Evolutionary conservation across 1,284 basidiomycete genomes (phyloP), one percentile per base, ranked within the genome.

Genomic region (Sphagnurus paluster): DNA sequence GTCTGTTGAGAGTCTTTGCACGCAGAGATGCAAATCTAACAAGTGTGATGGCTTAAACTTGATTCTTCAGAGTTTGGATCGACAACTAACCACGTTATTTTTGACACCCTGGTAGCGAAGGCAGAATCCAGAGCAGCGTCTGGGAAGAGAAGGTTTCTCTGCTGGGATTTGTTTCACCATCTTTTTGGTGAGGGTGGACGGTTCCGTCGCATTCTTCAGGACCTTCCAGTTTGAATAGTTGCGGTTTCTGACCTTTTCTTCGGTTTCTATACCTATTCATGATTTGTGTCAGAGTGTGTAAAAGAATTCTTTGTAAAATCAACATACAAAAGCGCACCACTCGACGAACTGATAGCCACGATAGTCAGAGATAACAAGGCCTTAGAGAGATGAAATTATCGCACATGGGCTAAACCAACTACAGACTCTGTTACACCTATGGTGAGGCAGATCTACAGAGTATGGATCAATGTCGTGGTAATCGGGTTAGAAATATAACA

Each of bases 11-110:
- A 17, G 20, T 46, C 44, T 17, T 46, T 46, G 19, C 44, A 46
- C 16, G 44, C 44, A 13, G 44, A 46, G 3, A 46, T 13, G 11
- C 44, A 40, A 3, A 46, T 17, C 44, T 46, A n/a, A n/a, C n/a
- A n/a, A n/a, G n/a, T n/a, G n/a, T n/a, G n/a, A n/a, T n/a, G n/a
- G n/a, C n/a, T n/a, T n/a, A n/a, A n/a, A n/a, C n/a, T n/a, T n/a
- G n/a, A n/a, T n/a, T n/a, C n/a, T n/a, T n/a, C n/a, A n/a, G n/a
- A n/a, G n/a, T 8, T 3, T 6, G 26, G 5, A 16, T 21, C 20
- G 17, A 11, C 11, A 4, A 33, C 43, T 10, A n/a, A 46, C 44
- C 7, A 46, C 25, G 33, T 46, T 40, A 35, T 46, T 46, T 17
- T 39, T 39, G 21, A 14, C 21, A 25, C 23, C 37, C 26, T 33